A percentile compares a stretch with the other conserved stretches of the same genome.
Evolutionary conservation across 495 filamentous ascomycete species (phyloP).

Genomic region (Talaromyces borbonicus): DNA sequence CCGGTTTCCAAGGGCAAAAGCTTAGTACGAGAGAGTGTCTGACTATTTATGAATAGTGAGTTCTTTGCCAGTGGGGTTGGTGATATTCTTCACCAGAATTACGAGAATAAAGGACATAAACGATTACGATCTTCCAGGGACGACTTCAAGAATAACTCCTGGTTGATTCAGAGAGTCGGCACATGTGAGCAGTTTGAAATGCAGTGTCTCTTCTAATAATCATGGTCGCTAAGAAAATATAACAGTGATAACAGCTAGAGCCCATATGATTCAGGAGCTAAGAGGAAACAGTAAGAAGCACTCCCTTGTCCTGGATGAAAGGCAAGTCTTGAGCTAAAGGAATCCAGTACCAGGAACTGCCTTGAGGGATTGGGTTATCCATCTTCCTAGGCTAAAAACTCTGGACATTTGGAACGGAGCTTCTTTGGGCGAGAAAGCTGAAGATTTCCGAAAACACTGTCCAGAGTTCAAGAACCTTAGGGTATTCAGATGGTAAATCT

Average conservation of each 20-base stretch:
- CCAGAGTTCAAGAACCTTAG: slow-evolving; percentile 49
- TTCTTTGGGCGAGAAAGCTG: slow-evolving; percentile 40
- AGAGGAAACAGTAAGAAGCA: slow-evolving; percentile 32
- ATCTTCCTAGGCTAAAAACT: slow-evolving; percentile 32
- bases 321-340: slow-evolving; percentile 9
- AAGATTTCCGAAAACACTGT: slow-evolving; percentile 47
- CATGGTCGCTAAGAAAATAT: slow-evolving; percentile 8
- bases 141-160: neutral
- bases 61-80: slow-evolving; percentile 44
- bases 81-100: slow-evolving; percentile 17
- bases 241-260: slow-evolving; percentile 38
- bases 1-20: neutral
- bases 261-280: slow-evolving; percentile 43
- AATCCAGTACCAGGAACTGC: slow-evolving; percentile 25
- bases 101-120: slow-evolving; percentile 13
- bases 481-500: slow-evolving; percentile 41
- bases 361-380: slow-evolving; percentile 36
- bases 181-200: neutral
- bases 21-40: neutral
- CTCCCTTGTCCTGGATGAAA: slow-evolving; percentile 22
- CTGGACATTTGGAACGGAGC: slow-evolving; percentile 49
- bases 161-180: neutral
- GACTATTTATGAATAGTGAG: slow-evolving; percentile 1
- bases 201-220: neutral
- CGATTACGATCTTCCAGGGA: slow-evolving; percentile 15